Conservation (phyloP, 192 early-diverging fungal species). For the Rhizophagus sp. region DNA sequence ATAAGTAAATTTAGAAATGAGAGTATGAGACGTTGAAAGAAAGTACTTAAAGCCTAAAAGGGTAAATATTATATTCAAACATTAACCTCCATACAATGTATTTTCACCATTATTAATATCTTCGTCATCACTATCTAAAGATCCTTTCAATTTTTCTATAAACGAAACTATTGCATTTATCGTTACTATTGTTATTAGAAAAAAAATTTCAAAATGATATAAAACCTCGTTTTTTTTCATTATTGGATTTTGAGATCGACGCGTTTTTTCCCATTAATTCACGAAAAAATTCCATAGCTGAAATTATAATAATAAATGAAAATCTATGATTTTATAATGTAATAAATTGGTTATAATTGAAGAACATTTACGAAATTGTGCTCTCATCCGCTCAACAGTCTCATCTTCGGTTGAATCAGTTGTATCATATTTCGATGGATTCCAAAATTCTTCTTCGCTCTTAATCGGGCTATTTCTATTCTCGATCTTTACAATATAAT, state of each 20-base stretch:
- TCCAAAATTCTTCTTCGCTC: slow-evolving; percentile 18
- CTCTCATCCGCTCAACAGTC: neutral
- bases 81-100: neutral
- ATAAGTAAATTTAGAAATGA: neutral
- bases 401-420: neutral
- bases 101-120: neutral
- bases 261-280: neutral
- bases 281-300: neutral
- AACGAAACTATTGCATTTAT: neutral
- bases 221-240: neutral
- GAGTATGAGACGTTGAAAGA: no score
- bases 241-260: neutral
- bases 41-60: no score
- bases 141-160: slow-evolving; percentile 3
- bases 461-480: neutral
- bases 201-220: neutral
- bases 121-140: neutral
- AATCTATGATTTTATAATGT: neutral
- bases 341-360: neutral
- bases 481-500: neutral
- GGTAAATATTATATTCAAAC: neutral
- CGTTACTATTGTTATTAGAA: neutral
- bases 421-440: neutral
- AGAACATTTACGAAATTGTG: neutral
- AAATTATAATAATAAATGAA: neutral